These are phyloP conservation scores for Lentinula raphanica DNA, from an alignment of 768 basidiomycete genomes.

Conservation along the genomic window DNA sequence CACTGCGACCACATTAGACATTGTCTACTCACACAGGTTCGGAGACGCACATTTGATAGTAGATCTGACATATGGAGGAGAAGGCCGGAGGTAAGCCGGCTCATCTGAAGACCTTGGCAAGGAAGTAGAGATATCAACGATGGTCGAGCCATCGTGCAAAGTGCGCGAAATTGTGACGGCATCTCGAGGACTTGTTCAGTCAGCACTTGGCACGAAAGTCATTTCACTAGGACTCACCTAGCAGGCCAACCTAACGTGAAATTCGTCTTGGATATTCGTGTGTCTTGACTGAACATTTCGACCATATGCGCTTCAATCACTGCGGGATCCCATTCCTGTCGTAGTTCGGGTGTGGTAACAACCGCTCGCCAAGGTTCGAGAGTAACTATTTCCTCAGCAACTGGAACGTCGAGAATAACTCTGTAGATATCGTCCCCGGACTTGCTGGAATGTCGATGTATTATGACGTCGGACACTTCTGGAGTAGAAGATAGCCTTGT, in stretches of 20 bases:
- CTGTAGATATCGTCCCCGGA: conserved; percentile 75
- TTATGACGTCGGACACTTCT: conserved; percentile 64
- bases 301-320: conserved; percentile 80
- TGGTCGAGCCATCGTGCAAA: conserved; percentile 71
- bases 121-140: conserved; percentile 92
- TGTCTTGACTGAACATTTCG: conserved; percentile 82
- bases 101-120: conserved; percentile 87
- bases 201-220: background rate
- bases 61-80: conserved; percentile 89
- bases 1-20: conserved; percentile 35
- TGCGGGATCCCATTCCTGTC: conserved; percentile 91
- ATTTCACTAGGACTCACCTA: conserved; percentile 49
- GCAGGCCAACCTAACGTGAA: conserved; percentile 96
- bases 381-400: conserved; percentile 53
- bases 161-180: conserved; percentile 90
- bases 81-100: conserved; percentile 84
- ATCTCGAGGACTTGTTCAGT: conserved; percentile 69
- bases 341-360: conserved; percentile 78
- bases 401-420: conserved; percentile 73
- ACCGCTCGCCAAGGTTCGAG: conserved; percentile 80
- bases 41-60: conserved; percentile 61
- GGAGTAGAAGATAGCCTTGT: conserved; percentile 45
- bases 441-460: conserved; percentile 70
- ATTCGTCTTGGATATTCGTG: conserved; percentile 84
- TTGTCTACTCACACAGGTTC: conserved; percentile 9